Percentiles rank a stretch among this genome's conserved stretches.
phyloP scores from a whole-genome alignment of 78 protist species.

The Polysphondylium violaceum region DNA sequence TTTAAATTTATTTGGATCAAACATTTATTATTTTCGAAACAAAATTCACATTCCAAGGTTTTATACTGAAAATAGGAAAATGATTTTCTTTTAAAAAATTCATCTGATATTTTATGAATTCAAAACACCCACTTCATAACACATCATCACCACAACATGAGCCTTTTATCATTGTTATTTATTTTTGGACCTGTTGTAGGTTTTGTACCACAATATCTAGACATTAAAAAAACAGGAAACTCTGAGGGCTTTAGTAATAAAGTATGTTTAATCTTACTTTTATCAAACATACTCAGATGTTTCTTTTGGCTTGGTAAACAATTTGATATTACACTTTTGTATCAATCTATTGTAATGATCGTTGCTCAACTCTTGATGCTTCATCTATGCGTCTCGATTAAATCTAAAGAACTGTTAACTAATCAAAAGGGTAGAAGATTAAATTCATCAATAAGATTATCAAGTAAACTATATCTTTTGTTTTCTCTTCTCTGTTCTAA shows the following conservation, averaged over 20 bases:
- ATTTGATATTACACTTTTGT: conserved; percentile 78
- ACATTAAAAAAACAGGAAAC: conserved; percentile 30
- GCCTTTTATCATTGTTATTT: too few relatives aligned
- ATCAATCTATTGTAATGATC: conserved; percentile 83
- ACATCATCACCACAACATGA: too few relatives aligned
- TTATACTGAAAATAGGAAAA: too few relatives aligned
- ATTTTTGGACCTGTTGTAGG: conserved; percentile 85
- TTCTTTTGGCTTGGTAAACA: conserved; percentile 85
- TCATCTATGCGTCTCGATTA: conserved; percentile 39
- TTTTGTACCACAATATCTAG: conserved; percentile 78
- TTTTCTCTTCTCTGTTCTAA: background rate
- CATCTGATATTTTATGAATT: too few relatives aligned
- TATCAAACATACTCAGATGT: conserved; percentile 73
- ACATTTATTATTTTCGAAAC: too few relatives aligned
- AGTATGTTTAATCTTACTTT: conserved; percentile 76
- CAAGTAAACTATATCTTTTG: background rate
- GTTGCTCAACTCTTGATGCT: conserved; percentile 73
- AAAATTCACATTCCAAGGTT: too few relatives aligned
- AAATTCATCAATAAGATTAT: background rate
- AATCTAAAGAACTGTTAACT: conserved; percentile 14
- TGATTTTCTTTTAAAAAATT: too few relatives aligned
- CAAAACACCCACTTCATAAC: too few relatives aligned
- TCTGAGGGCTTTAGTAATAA: conserved; percentile 71
- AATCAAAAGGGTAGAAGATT: conserved; percentile 19
- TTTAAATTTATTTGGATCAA: too few relatives aligned